Conservation (phyloP, 164 flowering plant genomes). For the Kingdonia uniflora region DNA sequence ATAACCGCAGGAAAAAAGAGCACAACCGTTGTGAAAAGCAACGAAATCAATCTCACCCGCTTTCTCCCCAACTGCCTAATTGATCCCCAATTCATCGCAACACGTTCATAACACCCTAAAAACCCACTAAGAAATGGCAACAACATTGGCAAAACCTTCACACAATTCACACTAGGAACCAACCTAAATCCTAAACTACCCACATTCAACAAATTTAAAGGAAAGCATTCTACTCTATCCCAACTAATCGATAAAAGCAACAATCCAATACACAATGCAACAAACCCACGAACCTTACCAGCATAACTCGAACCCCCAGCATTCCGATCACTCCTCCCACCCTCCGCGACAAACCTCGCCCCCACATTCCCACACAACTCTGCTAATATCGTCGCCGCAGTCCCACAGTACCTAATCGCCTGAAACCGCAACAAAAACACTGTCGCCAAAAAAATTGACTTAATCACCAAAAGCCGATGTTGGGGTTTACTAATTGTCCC, state of each 20-base stretch:
- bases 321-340: slow-evolving; percentile 7
- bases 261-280: slow-evolving; percentile 42
- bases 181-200: slow-evolving; percentile 16
- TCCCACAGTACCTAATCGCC: slow-evolving; percentile 69
- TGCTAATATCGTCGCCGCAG: slow-evolving; percentile 79
- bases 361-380: slow-evolving; percentile 68
- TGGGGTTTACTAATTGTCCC: slow-evolving; percentile 32
- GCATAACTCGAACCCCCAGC: slow-evolving; percentile 4
- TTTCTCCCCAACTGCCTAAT: slow-evolving; percentile 52
- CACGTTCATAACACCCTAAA: slow-evolving; percentile 60
- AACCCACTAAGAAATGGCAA: slow-evolving; percentile 81
- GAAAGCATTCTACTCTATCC: slow-evolving; percentile 78
- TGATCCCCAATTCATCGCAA: slow-evolving; percentile 45
- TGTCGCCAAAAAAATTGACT: slow-evolving; percentile 49
- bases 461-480: slow-evolving; percentile 28
- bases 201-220: slow-evolving; percentile 29
- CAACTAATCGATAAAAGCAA: slow-evolving; percentile 59
- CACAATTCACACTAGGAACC: slow-evolving; percentile 33
- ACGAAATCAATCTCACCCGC: slow-evolving; percentile 50
- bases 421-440: slow-evolving; percentile 82
- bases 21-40: slow-evolving; percentile 51
- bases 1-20: slow-evolving; percentile 63
- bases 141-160: slow-evolving; percentile 66
- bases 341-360: slow-evolving; percentile 35
- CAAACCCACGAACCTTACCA: slow-evolving; percentile 45